These are phyloP conservation scores for Coffea canephora DNA, from an alignment of 257 asterid genomes.

Conservation along the genomic window DNA sequence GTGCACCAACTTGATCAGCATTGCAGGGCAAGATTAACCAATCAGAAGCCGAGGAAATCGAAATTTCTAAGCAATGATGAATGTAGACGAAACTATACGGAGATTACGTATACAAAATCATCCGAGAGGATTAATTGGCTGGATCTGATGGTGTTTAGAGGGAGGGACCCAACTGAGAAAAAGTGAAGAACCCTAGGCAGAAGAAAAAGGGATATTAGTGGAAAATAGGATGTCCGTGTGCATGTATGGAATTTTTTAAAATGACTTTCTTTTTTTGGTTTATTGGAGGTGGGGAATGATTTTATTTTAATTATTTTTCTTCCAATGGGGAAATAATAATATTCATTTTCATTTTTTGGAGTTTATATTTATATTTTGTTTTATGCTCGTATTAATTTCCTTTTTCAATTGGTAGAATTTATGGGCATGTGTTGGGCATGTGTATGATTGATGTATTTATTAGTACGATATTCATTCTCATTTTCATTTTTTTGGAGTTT, in stretches of 20 bases:
- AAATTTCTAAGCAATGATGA: neutral
- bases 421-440: too few species aligned
- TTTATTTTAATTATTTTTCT: too few species aligned
- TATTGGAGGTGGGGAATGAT: too few species aligned
- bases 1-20: neutral
- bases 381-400: too few species aligned
- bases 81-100: neutral
- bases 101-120: neutral
- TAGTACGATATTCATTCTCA: too few species aligned
- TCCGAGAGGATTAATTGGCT: neutral
- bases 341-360: too few species aligned
- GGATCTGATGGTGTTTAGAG: neutral
- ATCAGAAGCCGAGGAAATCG: neutral
- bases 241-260: neutral
- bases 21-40: neutral
- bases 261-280: too few species aligned
- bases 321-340: too few species aligned
- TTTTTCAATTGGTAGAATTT: too few species aligned
- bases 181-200: neutral
- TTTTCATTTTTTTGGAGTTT: too few species aligned
- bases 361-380: too few species aligned
- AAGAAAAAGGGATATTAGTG: neutral
- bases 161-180: neutral
- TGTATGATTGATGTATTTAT: too few species aligned
- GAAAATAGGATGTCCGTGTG: neutral